Base-by-base conservation (phyloP, 805 yeast species). In the Candida odintsovae region DNA sequence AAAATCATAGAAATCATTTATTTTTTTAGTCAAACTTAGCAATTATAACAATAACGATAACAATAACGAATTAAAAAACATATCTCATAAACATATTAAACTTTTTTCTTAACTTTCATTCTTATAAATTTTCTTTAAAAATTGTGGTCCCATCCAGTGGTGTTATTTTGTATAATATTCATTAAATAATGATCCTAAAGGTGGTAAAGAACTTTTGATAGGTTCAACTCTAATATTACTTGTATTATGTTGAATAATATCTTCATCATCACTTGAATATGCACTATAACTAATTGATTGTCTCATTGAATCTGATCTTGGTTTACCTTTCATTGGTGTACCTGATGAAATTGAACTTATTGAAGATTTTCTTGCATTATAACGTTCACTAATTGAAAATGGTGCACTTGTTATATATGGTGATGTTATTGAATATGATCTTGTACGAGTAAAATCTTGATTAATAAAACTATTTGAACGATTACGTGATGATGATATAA, bases 181-280 rank as follows among this genome's bases (percentile, higher is more conserved):
- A 38, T 55, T 54, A 41, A 56, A 54, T 26, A 56, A 40, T 5
- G 36, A 33, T 2, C 55, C 57, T 16, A 54, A 23, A 6, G 55
- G 47, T 3, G 58, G 55, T 19, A 52, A 18, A 7, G 38, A 40
- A 31, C 43, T 50, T n/a, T 46, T 44, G 7, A 40, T 38, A 19
- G 55, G 52, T 43, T 51, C 55, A 20, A 47, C 53, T 33, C 53
- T 44, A 15, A 50, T 50, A 26, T 50, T 47, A 12, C 50, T 47
- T 12, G 50, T 50, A 22, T 50, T 50, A 35, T 47, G 47, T 22
- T 47, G 48, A 10, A 50, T 48, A 10, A 46, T 26, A 35, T 42
- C 43, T 37, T 48, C 47, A 11, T 31, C 46, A 22, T 52, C 46
- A 36, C 42, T 40, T 5, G 44, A 45, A 22, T 44, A 45, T 13